phyloP scores from a whole-genome alignment of 345 rosid species.

The Geranium brycei region DNA sequence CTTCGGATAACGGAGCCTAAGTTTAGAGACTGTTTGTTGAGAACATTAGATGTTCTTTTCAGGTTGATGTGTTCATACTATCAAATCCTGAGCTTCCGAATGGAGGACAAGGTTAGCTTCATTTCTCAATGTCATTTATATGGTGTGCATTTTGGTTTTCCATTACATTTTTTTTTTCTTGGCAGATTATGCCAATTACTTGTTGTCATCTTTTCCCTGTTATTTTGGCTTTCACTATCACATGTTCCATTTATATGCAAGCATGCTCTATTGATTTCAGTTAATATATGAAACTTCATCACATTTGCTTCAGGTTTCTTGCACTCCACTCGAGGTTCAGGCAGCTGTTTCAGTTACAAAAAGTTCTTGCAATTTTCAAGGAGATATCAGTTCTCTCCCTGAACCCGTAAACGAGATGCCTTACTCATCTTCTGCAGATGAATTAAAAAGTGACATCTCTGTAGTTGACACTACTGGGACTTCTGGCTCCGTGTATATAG shows the following conservation, averaged over 20 bases:
- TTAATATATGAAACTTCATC: slow-evolving; percentile 2
- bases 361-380: slow-evolving; percentile 24
- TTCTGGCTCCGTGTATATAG: slow-evolving; percentile 12
- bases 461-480: slow-evolving; percentile 18
- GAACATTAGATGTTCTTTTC: slow-evolving; percentile 73
- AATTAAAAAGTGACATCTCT: slow-evolving; percentile 17
- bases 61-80: slow-evolving; percentile 79
- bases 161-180: neutral
- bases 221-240: no score
- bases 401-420: slow-evolving; percentile 23
- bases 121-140: slow-evolving; percentile 10
- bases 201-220: no score
- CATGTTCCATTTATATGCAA: neutral
- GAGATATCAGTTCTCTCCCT: slow-evolving; percentile 21
- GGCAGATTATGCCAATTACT: no score
- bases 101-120: slow-evolving; percentile 45
- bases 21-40: slow-evolving; percentile 79
- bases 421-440: slow-evolving; percentile 27
- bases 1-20: slow-evolving; percentile 86
- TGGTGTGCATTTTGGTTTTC: neutral
- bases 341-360: slow-evolving; percentile 23
- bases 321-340: slow-evolving; percentile 22
- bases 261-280: neutral
- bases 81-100: slow-evolving; percentile 71
- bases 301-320: slow-evolving; percentile 21